Evolutionary conservation across 1,284 basidiomycete genomes (phyloP), one percentile per base, ranked within the genome.

Genomic region (Pseudozyma flocculosa): DNA sequence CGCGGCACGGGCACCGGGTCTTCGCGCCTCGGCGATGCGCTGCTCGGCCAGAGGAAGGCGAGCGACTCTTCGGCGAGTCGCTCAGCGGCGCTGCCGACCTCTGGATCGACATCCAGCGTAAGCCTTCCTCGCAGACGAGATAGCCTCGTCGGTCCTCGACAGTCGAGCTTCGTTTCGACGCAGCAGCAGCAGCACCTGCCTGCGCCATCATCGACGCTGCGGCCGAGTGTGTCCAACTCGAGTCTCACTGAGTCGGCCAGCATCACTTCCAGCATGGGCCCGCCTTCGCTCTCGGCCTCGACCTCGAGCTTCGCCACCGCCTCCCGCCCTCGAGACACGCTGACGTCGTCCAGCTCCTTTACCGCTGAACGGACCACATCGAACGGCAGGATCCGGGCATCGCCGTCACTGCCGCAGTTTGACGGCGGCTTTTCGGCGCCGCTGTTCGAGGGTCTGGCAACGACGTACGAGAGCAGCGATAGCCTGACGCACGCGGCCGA

Each of bases 21-120:
- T 5, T 48, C 55, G 23, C 58, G 63, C n/a, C 54, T 66, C n/a
- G 63, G 63, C 7, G 63, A 66, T 41, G 51, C 58, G 1, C 52
- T 66, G 9, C 48, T 66, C 18, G 63, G 52, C n/a, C 58, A 61
- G 40, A 43, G 63, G 18, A 66, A 66, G 43, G 23, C 34, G 4
- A 66, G 63, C 55, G 63, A 66, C 38, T 29, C 26, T 5, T 5
- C 26, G 26, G 26, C 26, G 26, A 7, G 5, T 5, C 47, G 51
- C 13, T 49, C 49, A 11, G 19, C 17, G 37, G 37, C 17, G 22
- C 30, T 66, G 46, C 40, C 54, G 15, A 44, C 63, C 2, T 66
- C 63, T 2, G 34, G 53, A 0, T 66, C 63, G 36, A 55, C 40
- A 48, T 61, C 63, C 9, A 54, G 54, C 21, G 45, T 61, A 19